These are phyloP conservation scores for Ganoderma resinaceum DNA, from an alignment of 1,284 basidiomycete genomes.

Conservation along the genomic window DNA sequence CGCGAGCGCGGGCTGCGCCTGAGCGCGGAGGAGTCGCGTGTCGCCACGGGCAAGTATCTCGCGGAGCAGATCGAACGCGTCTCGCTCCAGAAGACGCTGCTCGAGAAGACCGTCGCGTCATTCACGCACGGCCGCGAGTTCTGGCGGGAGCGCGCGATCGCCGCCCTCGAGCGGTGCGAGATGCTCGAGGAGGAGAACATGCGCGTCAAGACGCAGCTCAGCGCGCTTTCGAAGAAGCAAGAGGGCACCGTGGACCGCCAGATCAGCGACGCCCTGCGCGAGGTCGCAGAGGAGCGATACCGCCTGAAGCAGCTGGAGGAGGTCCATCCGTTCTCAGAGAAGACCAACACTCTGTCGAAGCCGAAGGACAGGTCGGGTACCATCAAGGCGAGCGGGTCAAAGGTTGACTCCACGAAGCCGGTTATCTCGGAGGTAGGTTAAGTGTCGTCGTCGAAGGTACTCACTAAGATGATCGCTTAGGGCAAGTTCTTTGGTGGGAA, in stretches of 20 bases:
- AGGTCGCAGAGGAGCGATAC: constrained; percentile 26
- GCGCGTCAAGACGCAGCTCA: constrained; percentile 25
- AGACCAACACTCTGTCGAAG: not conserved
- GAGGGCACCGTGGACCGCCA: constrained; percentile 19
- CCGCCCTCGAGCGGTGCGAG: constrained; percentile 24
- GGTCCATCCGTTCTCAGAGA: constrained; percentile 10
- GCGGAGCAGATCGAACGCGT: constrained; percentile 24
- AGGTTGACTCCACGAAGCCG: constrained; percentile 1
- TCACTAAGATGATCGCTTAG: not conserved
- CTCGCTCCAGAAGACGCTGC: constrained; percentile 11
- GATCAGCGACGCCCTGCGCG: constrained; percentile 19
- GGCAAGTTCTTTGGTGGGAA: constrained; percentile 7
- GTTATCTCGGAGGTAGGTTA: not conserved
- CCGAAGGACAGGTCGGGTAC: not conserved
- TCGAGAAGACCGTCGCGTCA: constrained; percentile 18
- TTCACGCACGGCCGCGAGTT: constrained; percentile 19
- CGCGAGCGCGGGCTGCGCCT: constrained; percentile 24
- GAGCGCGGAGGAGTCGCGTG: constrained; percentile 21
- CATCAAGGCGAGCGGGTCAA: not conserved
- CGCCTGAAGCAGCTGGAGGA: constrained; percentile 23
- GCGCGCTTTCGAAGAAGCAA: constrained; percentile 14
- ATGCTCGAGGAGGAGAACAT: constrained; percentile 27
- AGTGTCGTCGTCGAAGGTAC: not conserved
- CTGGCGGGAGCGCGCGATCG: constrained; percentile 23
- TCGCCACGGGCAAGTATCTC: constrained; percentile 26